Evolutionary conservation across 371 early-diverging fungal genomes (phyloP), one percentile per base, ranked within the genome.

Genomic region (Globomyces sp.): DNA sequence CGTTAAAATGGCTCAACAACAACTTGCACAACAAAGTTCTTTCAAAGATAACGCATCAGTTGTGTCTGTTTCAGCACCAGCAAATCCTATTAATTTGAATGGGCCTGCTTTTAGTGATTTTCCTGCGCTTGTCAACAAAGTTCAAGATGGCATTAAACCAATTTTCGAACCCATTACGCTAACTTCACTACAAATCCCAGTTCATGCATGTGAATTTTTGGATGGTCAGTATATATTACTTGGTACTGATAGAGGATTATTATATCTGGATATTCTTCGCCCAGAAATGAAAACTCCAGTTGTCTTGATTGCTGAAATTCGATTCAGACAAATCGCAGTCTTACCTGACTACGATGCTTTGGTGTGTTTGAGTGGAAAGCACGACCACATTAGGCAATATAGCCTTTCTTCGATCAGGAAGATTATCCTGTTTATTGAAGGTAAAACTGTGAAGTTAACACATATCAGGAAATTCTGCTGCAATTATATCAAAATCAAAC

Each of bases 361-460:
- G 74, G 66, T 85, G 13, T 84, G 84, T 13, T 65, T 83, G n/a
- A 78, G 79, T 24, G 86, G 86, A 42, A 78, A 78, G 63, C 79
- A 77, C 62, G 74, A 81, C 64, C 82, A 84, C 50, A 68, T 85
- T 40, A 76, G 86, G 6, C 83, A 83, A 66, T 85, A 85, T 69
- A 73, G 74, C 57, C 74, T 85, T 2, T 34, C 68, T 4, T 74
- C 75, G 6, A 65, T 85, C 40, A 72, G 79, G 11, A 77, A 77
- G 64, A 64, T 84, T 37, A 80, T 83, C 63, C 50, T 48, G 50
- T 82, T 79, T 66, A 58, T 80, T 34, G 48, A 69, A 40, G 80
- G 24, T 24, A 24, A 24, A 24, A 24, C 24, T 24, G 24, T 24
- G 24, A 24, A 24, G 24, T 24, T 24, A 24, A 24, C 24, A 24